Evolutionary conservation across 805 yeast species (phyloP).

Genomic region (Yamadazyma olivae): DNA sequence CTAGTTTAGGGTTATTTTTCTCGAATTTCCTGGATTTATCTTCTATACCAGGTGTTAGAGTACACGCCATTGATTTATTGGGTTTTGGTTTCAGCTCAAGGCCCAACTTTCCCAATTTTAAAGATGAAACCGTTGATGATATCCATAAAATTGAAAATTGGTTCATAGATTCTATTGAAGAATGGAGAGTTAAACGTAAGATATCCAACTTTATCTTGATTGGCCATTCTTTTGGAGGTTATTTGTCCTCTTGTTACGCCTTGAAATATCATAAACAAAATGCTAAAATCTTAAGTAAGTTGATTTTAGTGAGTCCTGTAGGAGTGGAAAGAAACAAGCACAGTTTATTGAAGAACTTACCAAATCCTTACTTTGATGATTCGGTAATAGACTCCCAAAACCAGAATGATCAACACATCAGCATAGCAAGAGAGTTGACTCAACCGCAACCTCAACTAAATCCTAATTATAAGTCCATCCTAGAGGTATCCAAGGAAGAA

Average conservation of each 20-base stretch:
- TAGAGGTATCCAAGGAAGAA: conserved; percentile 3
- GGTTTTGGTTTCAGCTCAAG: conserved; percentile 72
- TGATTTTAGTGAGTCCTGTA: conserved; percentile 41
- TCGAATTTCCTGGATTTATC: conserved; percentile 57
- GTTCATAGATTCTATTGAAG: conserved; percentile 42
- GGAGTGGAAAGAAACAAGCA: conserved; percentile 37
- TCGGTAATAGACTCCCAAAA: conserved; percentile 15
- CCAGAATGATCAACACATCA: conserved; percentile 9
- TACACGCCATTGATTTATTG: conserved; percentile 69
- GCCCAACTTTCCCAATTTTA: conserved; percentile 40
- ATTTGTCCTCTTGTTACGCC: conserved; percentile 40
- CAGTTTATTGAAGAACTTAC: conserved; percentile 23
- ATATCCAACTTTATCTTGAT: conserved; percentile 33
- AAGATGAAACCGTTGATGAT: conserved; percentile 29
- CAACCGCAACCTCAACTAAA: conserved; percentile 7
- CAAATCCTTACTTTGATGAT: conserved; percentile 12
- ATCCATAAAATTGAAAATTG: conserved; percentile 38
- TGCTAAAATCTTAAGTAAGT: conserved; percentile 26
- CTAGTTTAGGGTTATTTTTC: conserved; percentile 79
- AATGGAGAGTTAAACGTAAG: conserved; percentile 38
- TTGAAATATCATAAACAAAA: conserved; percentile 33
- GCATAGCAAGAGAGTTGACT: conserved; percentile 13
- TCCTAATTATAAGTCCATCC: conserved; percentile 11
- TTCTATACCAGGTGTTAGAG: conserved; percentile 48
- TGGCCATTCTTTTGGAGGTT: conserved; percentile 47